phyloP scores from a whole-genome alignment of 441 rosid genomes.

The Mallotus repandus region DNA sequence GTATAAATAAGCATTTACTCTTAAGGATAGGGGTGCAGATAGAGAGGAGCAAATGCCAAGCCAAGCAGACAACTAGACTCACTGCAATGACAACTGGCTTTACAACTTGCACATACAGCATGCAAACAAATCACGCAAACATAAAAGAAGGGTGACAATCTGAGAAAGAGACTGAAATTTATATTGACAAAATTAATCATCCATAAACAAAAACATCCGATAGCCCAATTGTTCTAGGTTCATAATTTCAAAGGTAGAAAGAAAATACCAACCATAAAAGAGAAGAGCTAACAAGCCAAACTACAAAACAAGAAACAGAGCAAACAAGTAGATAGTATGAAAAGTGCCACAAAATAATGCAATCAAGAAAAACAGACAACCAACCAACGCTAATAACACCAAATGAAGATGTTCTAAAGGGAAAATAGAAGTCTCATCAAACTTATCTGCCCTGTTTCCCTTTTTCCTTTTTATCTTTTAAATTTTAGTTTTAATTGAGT shows the following conservation, averaged over 20 bases:
- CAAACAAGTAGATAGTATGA: constrained; percentile 32
- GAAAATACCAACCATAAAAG: constrained; percentile 16
- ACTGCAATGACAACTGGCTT: not conserved
- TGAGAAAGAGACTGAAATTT: not conserved
- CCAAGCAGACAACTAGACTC: constrained; percentile 1
- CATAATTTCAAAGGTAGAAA: constrained; percentile 21
- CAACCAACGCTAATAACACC: constrained; percentile 34
- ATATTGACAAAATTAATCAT: constrained; percentile 34
- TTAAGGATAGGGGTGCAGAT: too few relatives aligned
- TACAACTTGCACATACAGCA: not conserved
- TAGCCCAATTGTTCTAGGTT: constrained; percentile 33
- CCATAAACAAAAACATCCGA: constrained; percentile 28
- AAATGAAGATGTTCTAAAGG: constrained; percentile 27
- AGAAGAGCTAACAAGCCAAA: constrained; percentile 27
- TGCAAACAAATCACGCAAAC: not conserved
- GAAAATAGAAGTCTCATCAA: constrained; percentile 30
- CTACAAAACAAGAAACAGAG: constrained; percentile 27
- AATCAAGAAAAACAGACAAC: constrained; percentile 27
- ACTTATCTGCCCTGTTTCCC: constrained; percentile 36
- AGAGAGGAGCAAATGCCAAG: not conserved
- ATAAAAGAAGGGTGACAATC: not conserved
- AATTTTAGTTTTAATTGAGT: constrained; percentile 24
- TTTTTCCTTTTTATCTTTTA: constrained; percentile 17
- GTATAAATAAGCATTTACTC: too few relatives aligned
- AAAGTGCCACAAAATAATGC: constrained; percentile 31